Evolutionary conservation across 2,329 filamentous ascomycete genomes (phyloP), one percentile per base, ranked within the genome.

Genomic region (Fusarium compactum): DNA sequence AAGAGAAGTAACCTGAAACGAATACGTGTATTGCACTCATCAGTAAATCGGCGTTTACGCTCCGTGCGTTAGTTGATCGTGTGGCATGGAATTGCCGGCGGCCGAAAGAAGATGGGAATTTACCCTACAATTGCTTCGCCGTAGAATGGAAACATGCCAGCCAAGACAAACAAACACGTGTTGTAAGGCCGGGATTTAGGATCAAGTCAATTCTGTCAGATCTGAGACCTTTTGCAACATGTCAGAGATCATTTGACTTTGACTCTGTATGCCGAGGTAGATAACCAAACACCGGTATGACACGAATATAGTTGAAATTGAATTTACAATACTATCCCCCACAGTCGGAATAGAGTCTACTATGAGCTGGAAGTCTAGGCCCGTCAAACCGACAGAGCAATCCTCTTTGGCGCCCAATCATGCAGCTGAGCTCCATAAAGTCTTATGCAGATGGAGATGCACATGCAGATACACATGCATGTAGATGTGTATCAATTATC

Each of bases 1-100:
- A 43, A 29, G 27, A 46, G 44, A 48, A 48, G 63, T 54, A 67
- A 64, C 67, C 67, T 70, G 67, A 70, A 70, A 70, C 67, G 62
- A 70, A 67, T 67, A 69, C 62, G 51, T 58, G 46, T 51, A 24
- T 55, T 41, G 25, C 58, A 30, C 50, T 32, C 27, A 6, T 9
- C 27, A 22, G 24, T 51, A 53, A n/a, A 46, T 51, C 47, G 65
- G 53, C n/a, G 53, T 45, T 45, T 44, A 56, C 44, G 29, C 38
- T 46, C 51, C 24, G 29, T 55, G 29, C 32, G 18, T 45, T 27
- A 25, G n/a, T 48, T 29, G 29, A 41, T 53, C 46, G 38, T 45
- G 57, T 48, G 44, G 62, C 45, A 58, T 40, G 53, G 67, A 34
- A 59, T 44, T 63, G 50, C 62, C 27, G 8, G 48, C n/a, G 16